These are phyloP conservation scores for Isatis tinctoria DNA, from an alignment of 345 rosid genomes.

Conservation along the genomic window DNA sequence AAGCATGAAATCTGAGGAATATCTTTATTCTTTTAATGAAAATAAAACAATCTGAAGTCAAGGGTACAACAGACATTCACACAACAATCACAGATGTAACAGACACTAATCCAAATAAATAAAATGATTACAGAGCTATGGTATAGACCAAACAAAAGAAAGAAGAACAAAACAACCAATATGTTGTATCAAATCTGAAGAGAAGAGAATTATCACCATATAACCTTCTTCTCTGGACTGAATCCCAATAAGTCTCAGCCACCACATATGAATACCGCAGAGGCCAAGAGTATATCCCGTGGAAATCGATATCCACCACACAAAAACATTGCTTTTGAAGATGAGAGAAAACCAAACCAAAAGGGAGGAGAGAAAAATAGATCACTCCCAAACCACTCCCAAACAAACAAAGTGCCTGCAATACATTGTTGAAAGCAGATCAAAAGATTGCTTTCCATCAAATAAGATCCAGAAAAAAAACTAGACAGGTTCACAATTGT, in stretches of 20 bases:
- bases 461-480: neutral
- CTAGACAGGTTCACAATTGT: neutral
- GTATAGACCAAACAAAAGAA: constrained; percentile 7
- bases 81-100: neutral
- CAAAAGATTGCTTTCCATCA: constrained; percentile 8
- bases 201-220: constrained; percentile 27
- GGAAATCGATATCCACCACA: constrained; percentile 7
- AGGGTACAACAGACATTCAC: neutral
- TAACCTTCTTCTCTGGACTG: constrained; percentile 24
- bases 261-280: constrained; percentile 26
- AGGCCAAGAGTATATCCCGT: constrained; percentile 28
- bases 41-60: neutral
- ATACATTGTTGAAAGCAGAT: constrained; percentile 1
- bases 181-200: constrained; percentile 10
- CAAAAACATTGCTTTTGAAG: neutral
- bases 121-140: neutral
- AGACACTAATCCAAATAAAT: constrained; percentile 1
- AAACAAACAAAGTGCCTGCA: constrained; percentile 27
- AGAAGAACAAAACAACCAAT: neutral
- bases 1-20: neutral
- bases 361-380: constrained; percentile 6
- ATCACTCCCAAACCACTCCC: constrained; percentile 14
- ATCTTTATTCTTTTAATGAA: neutral
- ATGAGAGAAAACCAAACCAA: constrained; percentile 15
- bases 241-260: constrained; percentile 20